A percentile compares a stretch with the other conserved stretches of the same genome.
Evolutionary conservation across 1,139 yeast species (phyloP).

Genomic region (Suhomyces atakaporum): DNA sequence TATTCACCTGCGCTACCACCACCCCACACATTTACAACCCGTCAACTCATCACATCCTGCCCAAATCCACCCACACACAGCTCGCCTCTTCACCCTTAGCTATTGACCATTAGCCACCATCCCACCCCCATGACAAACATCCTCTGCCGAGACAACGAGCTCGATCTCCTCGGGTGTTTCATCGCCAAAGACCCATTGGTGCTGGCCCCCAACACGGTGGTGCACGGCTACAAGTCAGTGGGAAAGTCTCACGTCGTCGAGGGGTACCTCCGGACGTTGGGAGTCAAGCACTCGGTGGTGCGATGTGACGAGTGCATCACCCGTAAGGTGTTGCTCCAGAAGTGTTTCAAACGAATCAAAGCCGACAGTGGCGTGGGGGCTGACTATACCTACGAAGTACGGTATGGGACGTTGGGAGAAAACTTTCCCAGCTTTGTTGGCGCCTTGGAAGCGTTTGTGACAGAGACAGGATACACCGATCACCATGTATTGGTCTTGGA

Average conservation of each 20-base stretch:
- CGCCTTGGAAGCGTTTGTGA: slow-evolving; percentile 41
- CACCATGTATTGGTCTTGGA: slow-evolving; percentile 63
- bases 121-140: slow-evolving; percentile 12
- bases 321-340: slow-evolving; percentile 39
- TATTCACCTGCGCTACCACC: too few relatives aligned
- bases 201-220: slow-evolving; percentile 33
- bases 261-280: slow-evolving; percentile 26
- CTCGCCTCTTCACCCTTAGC: too few relatives aligned
- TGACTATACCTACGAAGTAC: slow-evolving; percentile 7
- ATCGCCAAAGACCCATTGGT: slow-evolving; percentile 22
- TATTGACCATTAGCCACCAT: too few relatives aligned
- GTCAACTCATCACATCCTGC: too few relatives aligned
- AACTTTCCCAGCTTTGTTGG: slow-evolving; percentile 49
- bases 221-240: slow-evolving; percentile 45
- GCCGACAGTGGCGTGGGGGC: slow-evolving; percentile 28
- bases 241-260: slow-evolving; percentile 41
- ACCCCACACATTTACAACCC: too few relatives aligned
- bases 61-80: too few relatives aligned
- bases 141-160: slow-evolving; percentile 27
- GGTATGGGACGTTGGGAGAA: slow-evolving; percentile 32
- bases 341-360: slow-evolving; percentile 34
- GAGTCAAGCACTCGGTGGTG: slow-evolving; percentile 29
- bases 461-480: slow-evolving; percentile 30
- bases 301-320: slow-evolving; percentile 45
- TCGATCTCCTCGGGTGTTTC: slow-evolving; percentile 32